Conservation (phyloP, 495 filamentous ascomycete species). For the Staphylotrichum longicolle region DNA sequence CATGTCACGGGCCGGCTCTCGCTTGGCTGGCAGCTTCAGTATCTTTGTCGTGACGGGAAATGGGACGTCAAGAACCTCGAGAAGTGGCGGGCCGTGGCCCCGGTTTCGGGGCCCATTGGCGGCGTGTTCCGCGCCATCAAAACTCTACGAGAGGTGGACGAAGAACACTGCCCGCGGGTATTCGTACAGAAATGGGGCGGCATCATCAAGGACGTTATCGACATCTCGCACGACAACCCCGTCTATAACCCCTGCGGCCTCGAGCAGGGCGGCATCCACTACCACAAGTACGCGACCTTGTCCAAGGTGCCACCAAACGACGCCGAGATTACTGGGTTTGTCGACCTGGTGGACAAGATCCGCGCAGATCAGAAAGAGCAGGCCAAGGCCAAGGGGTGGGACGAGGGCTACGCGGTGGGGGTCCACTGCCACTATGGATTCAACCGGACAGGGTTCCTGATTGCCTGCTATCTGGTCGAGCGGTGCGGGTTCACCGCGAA, state of each 20-base stretch:
- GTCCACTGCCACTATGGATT: slow-evolving; percentile 97
- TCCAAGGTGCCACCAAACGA: slow-evolving; percentile 84
- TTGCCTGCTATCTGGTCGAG: slow-evolving; percentile 90
- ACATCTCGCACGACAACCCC: slow-evolving; percentile 84
- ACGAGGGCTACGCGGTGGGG: slow-evolving; percentile 56
- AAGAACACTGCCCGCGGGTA: slow-evolving; percentile 69
- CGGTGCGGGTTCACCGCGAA: slow-evolving; percentile 66
- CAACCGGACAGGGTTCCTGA: slow-evolving; percentile 87
- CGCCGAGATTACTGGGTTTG: slow-evolving; percentile 74
- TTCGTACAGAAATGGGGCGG: slow-evolving; percentile 68
- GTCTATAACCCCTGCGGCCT: slow-evolving; percentile 80
- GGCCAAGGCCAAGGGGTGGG: slow-evolving; percentile 40
- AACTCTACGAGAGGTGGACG: slow-evolving; percentile 82
- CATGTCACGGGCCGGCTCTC: slow-evolving; percentile 75
- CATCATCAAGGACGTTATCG: slow-evolving; percentile 70
- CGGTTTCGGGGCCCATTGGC: slow-evolving; percentile 74
- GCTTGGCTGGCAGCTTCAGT: slow-evolving; percentile 85
- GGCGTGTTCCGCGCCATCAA: slow-evolving; percentile 83
- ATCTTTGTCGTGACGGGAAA: slow-evolving; percentile 83
- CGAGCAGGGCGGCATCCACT: slow-evolving; percentile 67
- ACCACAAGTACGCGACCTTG: slow-evolving; percentile 86
- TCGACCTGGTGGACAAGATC: slow-evolving; percentile 72
- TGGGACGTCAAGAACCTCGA: slow-evolving; percentile 97
- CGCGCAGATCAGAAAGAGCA: slow-evolving; percentile 48
- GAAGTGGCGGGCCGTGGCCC: slow-evolving; percentile 78